Conservation (phyloP, 2,329 filamentous ascomycete genomes). For the Botrytis galanthina region DNA sequence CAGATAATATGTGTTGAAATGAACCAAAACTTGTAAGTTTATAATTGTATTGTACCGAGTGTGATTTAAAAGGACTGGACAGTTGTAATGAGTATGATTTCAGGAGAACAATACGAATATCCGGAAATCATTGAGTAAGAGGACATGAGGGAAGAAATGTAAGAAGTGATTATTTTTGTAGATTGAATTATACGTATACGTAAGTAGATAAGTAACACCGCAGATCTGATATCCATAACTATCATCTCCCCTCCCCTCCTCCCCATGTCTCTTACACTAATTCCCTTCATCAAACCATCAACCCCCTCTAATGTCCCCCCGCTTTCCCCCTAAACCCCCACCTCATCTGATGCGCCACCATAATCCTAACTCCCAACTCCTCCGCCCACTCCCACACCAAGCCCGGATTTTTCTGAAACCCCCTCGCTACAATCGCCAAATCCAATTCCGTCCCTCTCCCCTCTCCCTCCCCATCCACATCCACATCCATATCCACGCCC, state of each 20-base stretch:
- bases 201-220: background rate
- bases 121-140: too few species aligned
- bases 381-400: constrained; percentile 56
- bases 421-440: constrained; percentile 48
- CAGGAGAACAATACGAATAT: too few species aligned
- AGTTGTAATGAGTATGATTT: too few species aligned
- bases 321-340: constrained; percentile 52
- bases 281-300: background rate
- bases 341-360: constrained; percentile 52
- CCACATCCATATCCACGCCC: constrained; percentile 34
- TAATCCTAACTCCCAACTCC: constrained; percentile 48
- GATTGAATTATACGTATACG: background rate
- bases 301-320: background rate
- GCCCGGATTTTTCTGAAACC: constrained; percentile 59
- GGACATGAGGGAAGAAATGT: too few species aligned
- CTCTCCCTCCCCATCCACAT: constrained; percentile 39
- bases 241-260: background rate
- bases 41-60: too few species aligned
- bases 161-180: too few species aligned
- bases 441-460: constrained; percentile 47
- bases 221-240: background rate
- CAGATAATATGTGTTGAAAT: too few species aligned
- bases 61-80: too few species aligned
- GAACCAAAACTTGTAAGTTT: too few species aligned
- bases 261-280: too few species aligned